Base-by-base conservation (phyloP, 495 filamentous ascomycete genomes). In the Sphaerosporella brunnea region DNA sequence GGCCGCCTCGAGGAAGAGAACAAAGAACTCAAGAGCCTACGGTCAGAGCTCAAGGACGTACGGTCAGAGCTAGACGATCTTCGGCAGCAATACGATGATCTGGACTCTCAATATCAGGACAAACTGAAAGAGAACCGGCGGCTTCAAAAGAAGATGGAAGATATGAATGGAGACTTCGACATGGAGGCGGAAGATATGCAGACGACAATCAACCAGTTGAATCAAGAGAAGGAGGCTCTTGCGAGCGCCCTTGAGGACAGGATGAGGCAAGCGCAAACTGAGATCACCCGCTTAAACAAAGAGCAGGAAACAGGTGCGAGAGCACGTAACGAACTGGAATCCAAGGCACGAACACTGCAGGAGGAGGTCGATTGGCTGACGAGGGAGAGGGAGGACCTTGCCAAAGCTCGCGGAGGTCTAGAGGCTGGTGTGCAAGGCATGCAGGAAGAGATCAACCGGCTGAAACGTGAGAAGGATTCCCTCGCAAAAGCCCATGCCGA, bases 1-100 rank as follows among this genome's bases (percentile, higher is more conserved):
- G 79, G 78, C n/a, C 67, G 83, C 11, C 78, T 74, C 39, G 72
- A 80, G 30, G 81, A 84, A 62, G 45, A 48, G 19, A 25, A 20
- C 20, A 72, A 82, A 15, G 82, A 87, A 55, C 77, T 82, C 48
- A 78, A 76, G 58, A 68, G 72, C 2, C 65, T 88, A 18, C 70
- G 72, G 28, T 72, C 75, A n/a, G 82, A 87, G 55, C 77, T 82
- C 48, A 78, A 76, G 58, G 67, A 68, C 10, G 63, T 84, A 39
- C 70, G 73, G 28, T 72, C 75, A 35, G 59, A 64, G 23, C 52
- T 64, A 16, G 55, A 75, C 0, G 64, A 73, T 9, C 63, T 68
- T 34, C 65, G 70, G 32, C 68, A 77, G 46, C 72, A 79, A 39
- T 73, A 77, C 37, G 59, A 64, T 25, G 53, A 64, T 16, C 56